These are phyloP conservation scores for Boletus sp. DNA, from an alignment of 1,284 basidiomycete genomes.

Conservation along the genomic window DNA sequence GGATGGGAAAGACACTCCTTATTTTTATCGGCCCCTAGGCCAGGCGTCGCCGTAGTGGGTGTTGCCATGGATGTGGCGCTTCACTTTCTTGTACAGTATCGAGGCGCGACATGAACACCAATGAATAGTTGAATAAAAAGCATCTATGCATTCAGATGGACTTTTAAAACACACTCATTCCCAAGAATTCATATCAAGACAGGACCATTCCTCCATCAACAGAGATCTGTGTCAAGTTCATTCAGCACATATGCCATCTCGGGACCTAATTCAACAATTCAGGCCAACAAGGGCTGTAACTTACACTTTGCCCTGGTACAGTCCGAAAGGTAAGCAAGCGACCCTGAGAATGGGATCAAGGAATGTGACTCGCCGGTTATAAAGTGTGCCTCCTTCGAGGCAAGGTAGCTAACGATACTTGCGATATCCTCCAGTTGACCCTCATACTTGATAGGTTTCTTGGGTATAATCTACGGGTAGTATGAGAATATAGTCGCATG, in stretches of 20 bases:
- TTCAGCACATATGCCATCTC: not conserved
- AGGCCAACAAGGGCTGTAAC: not conserved
- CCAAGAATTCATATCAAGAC: not conserved
- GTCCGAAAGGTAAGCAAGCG: not conserved
- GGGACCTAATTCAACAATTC: not conserved
- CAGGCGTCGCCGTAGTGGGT: too few relatives aligned
- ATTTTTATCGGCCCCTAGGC: too few relatives aligned
- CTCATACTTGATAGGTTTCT: not conserved
- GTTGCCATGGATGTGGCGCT: too few relatives aligned
- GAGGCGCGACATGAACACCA: too few relatives aligned
- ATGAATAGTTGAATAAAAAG: too few relatives aligned
- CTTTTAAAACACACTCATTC: not conserved
- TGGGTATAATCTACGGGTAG: not conserved
- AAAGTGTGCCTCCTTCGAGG: slow-evolving; percentile 1
- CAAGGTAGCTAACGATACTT: slow-evolving; percentile 21
- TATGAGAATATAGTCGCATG: not conserved
- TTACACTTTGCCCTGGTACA: not conserved
- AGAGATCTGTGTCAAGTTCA: not conserved
- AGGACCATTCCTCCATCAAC: slow-evolving; percentile 4
- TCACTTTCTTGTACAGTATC: too few relatives aligned
- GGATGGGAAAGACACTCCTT: too few relatives aligned
- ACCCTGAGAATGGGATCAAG: too few relatives aligned
- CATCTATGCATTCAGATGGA: not conserved
- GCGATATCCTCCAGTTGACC: slow-evolving; percentile 18
- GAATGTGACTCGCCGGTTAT: not conserved